These are phyloP conservation scores for Scheffersomyces spartinae DNA, from an alignment of 805 yeast genomes.

Conservation along the genomic window DNA sequence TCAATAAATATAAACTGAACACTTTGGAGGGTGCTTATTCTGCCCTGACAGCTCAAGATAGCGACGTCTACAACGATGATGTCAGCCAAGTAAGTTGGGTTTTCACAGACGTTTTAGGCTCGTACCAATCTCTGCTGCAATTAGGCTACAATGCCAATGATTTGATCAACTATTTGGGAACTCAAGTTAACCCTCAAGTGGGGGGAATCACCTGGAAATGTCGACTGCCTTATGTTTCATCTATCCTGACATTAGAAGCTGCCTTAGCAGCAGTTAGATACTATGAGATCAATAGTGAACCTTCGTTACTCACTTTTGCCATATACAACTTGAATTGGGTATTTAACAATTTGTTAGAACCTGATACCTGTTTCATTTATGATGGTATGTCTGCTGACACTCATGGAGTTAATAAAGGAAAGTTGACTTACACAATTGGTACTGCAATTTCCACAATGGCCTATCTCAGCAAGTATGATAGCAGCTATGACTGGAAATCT, in stretches of 20 bases:
- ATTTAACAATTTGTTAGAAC: conserved; percentile 7
- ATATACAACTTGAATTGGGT: conserved; percentile 9
- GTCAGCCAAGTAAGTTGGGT: conserved; percentile 18
- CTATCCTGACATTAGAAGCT: conserved; percentile 18
- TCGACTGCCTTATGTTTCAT: conserved; percentile 12
- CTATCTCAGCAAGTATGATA: conserved; percentile 8
- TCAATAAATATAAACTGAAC: conserved; percentile 6
- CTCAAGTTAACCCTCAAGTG: conserved; percentile 10
- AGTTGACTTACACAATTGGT: conserved; percentile 17
- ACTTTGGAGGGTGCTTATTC: conserved; percentile 10
- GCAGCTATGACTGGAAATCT: no score
- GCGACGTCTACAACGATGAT: conserved; percentile 18
- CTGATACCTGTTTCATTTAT: conserved; percentile 8
- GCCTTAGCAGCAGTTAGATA: conserved; percentile 15
- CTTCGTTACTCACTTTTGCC: conserved; percentile 7
- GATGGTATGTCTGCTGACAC: conserved; percentile 11
- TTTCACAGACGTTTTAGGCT: conserved; percentile 10
- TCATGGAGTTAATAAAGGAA: conserved; percentile 12
- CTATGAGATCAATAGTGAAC: conserved; percentile 8
- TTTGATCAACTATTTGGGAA: conserved; percentile 8
- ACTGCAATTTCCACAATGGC: conserved; percentile 12
- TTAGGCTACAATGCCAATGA: conserved; percentile 7
- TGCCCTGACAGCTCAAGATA: conserved; percentile 10
- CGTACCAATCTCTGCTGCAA: conserved; percentile 7
- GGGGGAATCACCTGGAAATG: conserved; percentile 18